Conservation (phyloP, 805 yeast genomes). For the Ogataea angusta region DNA sequence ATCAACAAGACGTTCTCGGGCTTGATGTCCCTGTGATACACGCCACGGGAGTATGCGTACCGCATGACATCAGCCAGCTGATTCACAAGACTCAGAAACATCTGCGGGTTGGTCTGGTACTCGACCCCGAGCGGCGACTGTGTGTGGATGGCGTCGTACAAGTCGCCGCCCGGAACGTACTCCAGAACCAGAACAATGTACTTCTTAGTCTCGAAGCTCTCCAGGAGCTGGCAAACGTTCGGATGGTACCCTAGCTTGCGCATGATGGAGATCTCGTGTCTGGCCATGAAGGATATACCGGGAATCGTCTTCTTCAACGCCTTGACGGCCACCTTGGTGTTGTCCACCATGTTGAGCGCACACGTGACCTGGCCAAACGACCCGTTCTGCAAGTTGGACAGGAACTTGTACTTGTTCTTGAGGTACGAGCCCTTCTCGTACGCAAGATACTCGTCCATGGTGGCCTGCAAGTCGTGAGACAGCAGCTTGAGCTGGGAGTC, state of each 20-base stretch:
- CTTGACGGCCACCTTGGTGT: conserved; percentile 49
- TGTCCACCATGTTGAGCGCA: conserved; percentile 39
- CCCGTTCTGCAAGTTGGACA: conserved; percentile 50
- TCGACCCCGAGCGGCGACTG: conserved; percentile 27
- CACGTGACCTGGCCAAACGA: conserved; percentile 60
- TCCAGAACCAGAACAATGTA: conserved; percentile 60
- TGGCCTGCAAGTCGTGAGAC: conserved; percentile 24
- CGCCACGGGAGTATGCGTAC: conserved; percentile 54
- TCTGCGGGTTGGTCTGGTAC: conserved; percentile 25
- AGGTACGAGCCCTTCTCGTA: conserved; percentile 40
- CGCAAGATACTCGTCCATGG: conserved; percentile 38
- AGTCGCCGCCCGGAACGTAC: conserved; percentile 63
- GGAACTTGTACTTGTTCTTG: conserved; percentile 39
- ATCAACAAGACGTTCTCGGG: conserved; percentile 67
- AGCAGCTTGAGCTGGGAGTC: conserved; percentile 16
- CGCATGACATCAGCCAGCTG: conserved; percentile 52
- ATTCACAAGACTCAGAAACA: conserved; percentile 34
- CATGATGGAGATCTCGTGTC: conserved; percentile 51
- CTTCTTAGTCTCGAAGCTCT: conserved; percentile 51
- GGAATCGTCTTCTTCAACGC: conserved; percentile 45
- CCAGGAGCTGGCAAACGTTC: conserved; percentile 56
- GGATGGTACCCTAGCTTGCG: conserved; percentile 42
- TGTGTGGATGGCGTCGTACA: conserved; percentile 52
- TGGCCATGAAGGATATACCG: conserved; percentile 44
- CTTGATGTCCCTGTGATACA: conserved; percentile 69